phyloP scores from a whole-genome alignment of 2,329 filamentous ascomycete species.

The Exophiala aquamarina region DNA sequence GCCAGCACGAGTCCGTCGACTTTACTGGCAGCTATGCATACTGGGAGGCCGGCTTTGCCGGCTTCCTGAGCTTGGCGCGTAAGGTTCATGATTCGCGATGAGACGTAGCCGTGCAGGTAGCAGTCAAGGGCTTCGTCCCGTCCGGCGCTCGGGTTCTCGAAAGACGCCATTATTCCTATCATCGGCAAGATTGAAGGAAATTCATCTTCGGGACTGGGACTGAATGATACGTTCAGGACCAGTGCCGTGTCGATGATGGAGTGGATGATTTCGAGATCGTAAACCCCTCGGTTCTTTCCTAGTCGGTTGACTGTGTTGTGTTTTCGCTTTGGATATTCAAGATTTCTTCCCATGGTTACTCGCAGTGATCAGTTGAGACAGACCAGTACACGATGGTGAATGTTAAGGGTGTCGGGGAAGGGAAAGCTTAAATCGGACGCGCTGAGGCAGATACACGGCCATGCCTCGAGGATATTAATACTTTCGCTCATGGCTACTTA shows the following conservation, averaged over 20 bases:
- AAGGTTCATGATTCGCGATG: slow-evolving; percentile 70
- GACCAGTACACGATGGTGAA: too few species aligned
- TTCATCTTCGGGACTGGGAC: slow-evolving; percentile 56
- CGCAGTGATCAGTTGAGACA: too few species aligned
- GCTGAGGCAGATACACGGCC: too few species aligned
- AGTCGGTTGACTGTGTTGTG: slow-evolving; percentile 67
- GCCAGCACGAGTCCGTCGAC: slow-evolving; percentile 77
- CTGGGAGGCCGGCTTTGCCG: slow-evolving; percentile 56
- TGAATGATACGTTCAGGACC: slow-evolving; percentile 78
- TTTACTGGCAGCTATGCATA: slow-evolving; percentile 70
- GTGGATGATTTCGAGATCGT: slow-evolving; percentile 72
- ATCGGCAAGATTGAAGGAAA: slow-evolving; percentile 79
- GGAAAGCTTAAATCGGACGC: too few species aligned
- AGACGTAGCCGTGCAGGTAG: slow-evolving; percentile 83
- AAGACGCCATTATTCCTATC: slow-evolving; percentile 79
- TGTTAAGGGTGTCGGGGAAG: too few species aligned
- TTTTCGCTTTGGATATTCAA: slow-evolving; percentile 58
- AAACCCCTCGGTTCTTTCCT: slow-evolving; percentile 62
- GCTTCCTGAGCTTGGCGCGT: slow-evolving; percentile 42
- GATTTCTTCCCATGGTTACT: too few species aligned
- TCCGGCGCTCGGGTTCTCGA: slow-evolving; percentile 58
- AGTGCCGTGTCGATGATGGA: slow-evolving; percentile 68
- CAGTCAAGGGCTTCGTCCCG: slow-evolving; percentile 66
- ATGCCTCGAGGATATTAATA: too few species aligned
- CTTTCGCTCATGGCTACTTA: too few species aligned